Base-by-base conservation (phyloP, 805 yeast genomes). In the Phaffomyces thermotolerans region DNA sequence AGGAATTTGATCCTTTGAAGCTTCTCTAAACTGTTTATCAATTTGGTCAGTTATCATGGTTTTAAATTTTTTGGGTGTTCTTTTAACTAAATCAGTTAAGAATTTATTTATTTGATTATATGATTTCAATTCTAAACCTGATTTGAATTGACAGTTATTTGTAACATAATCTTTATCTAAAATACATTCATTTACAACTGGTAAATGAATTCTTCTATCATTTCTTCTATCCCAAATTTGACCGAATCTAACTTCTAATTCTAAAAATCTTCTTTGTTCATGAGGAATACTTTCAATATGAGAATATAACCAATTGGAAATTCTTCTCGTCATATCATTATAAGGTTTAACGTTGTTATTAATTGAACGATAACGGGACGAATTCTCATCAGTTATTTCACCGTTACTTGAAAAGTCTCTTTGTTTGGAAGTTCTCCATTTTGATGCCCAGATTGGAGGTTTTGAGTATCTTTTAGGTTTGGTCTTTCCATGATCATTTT, bases 301-400 rank as follows among this genome's bases (percentile, higher is more conserved):
- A 17, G 95, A 89, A 69, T 84, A 89, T 8, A 90, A 72, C 97
- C 97, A 90, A 53, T 83, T 87, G 20, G 93, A 84, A 7, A 90
- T 78, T 30, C 85, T 78, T 56, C 90, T 77, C 6, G 90, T 84
- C 46, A 86, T 69, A 54, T 87, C 91, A 56, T 87, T 88, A 39
- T 85, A 76, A 1, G 93, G 93, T 36, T 79, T 79, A 1, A 84
- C 22, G 5, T 20, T 72, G 6, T 89, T 90, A 0, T 88, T 80
- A 15, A 87, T 73, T 35, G 88, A 53, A 20, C 34, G 37, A 14
- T 15, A 27, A 7, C 43, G 38, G 8, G 32, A 48, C 18, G 32
- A 46, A 6, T 17, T 6, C 4, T 37, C 17, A 9, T 36, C 46
- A 17, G 6, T 4, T n/a, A 25, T 15, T 15, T 32, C 30, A n/a